Evolutionary conservation across 2,329 filamentous ascomycete species (phyloP).

Genomic region (Aspergillus viridinutans): DNA sequence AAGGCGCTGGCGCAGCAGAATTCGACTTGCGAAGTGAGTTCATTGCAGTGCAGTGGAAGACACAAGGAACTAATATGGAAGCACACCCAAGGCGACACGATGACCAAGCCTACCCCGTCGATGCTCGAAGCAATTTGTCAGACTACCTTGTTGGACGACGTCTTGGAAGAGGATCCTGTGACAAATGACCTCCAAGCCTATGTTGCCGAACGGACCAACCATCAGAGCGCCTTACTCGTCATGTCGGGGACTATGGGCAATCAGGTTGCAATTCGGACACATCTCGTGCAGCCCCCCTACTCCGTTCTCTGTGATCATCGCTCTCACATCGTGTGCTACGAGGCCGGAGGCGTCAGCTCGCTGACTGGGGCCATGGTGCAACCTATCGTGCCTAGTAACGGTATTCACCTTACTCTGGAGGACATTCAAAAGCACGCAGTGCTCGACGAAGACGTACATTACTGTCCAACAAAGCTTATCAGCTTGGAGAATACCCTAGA

Average conservation of each 20-base stretch:
- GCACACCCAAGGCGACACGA: conserved; percentile 54
- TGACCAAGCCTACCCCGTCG: conserved; percentile 70
- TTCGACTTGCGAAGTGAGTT: conserved; percentile 52
- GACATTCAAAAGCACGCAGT: conserved; percentile 66
- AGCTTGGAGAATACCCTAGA: conserved; percentile 81
- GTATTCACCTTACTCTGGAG: conserved; percentile 68
- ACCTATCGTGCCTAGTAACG: conserved; percentile 65
- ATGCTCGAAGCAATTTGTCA: conserved; percentile 78
- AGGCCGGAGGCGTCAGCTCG: conserved; percentile 64
- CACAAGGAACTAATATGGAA: neutral
- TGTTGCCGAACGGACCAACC: conserved; percentile 67
- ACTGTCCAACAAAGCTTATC: conserved; percentile 75
- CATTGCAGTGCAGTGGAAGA: neutral
- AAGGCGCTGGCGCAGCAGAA: conserved; percentile 49
- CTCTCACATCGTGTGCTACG: conserved; percentile 67
- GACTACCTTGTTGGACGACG: conserved; percentile 76
- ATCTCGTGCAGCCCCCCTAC: conserved; percentile 75
- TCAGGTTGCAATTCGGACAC: conserved; percentile 74
- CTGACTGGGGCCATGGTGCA: conserved; percentile 68
- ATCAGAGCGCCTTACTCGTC: conserved; percentile 74
- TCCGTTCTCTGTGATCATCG: conserved; percentile 74
- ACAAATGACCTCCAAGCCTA: conserved; percentile 72
- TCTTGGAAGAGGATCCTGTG: conserved; percentile 73
- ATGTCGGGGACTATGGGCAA: conserved; percentile 94
- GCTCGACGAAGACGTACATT: conserved; percentile 64